These are phyloP conservation scores for Linum lewisii DNA, from an alignment of 345 rosid genomes.

Conservation along the genomic window DNA sequence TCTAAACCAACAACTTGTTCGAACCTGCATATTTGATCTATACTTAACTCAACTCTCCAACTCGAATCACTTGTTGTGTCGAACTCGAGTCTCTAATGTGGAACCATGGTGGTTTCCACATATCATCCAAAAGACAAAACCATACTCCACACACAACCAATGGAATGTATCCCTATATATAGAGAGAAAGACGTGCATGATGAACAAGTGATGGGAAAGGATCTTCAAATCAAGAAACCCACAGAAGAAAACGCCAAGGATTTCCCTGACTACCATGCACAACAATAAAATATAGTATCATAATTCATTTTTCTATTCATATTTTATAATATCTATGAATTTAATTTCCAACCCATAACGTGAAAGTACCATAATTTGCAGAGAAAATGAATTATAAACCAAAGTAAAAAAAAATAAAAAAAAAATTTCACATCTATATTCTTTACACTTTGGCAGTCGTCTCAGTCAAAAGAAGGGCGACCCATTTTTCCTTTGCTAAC, in stretches of 20 bases:
- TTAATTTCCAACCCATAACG: conserved; percentile 10
- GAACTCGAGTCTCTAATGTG: too few species aligned
- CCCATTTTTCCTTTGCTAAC: conserved; percentile 5
- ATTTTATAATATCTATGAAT: not conserved
- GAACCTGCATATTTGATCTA: too few species aligned
- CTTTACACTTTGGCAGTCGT: conserved; percentile 11
- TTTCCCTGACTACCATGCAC: conserved; percentile 37
- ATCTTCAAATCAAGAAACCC: conserved; percentile 8
- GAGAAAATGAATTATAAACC: not conserved
- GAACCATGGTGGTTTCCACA: too few species aligned
- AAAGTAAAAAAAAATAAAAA: not conserved
- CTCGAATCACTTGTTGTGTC: too few species aligned
- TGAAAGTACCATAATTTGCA: conserved; percentile 7
- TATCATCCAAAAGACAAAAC: too few species aligned
- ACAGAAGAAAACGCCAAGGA: conserved; percentile 36
- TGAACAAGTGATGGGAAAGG: not conserved
- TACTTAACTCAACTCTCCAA: too few species aligned
- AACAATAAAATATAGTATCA: not conserved
- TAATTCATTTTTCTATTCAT: not conserved
- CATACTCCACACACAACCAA: too few species aligned
- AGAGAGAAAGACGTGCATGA: conserved; percentile 10
- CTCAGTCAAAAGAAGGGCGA: conserved; percentile 9
- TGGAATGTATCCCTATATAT: conserved; percentile 15
- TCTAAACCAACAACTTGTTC: too few species aligned
- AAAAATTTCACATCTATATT: not conserved